These are phyloP conservation scores for Rhamnella rubrinervis DNA, from an alignment of 331 rosid genomes.

Conservation along the genomic window DNA sequence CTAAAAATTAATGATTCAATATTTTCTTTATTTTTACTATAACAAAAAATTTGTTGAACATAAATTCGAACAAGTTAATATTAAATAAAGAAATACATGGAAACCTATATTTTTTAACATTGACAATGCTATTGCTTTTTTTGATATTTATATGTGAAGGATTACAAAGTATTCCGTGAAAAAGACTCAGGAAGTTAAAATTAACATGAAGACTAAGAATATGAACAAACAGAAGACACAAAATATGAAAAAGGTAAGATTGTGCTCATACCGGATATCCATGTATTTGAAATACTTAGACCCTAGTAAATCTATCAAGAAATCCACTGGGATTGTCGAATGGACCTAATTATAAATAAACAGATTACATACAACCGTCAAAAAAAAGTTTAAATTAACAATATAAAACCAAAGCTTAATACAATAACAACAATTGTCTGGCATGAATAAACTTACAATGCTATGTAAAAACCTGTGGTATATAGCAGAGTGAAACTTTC, in stretches of 20 bases:
- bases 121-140: too few species aligned
- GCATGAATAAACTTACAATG: slow-evolving; percentile 49
- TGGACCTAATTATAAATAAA: slow-evolving; percentile 43
- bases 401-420: neutral
- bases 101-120: too few species aligned
- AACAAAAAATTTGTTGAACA: too few species aligned
- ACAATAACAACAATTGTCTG: neutral
- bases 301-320: slow-evolving; percentile 56
- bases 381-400: neutral
- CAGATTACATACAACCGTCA: neutral
- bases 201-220: too few species aligned
- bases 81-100: too few species aligned
- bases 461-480: slow-evolving; percentile 60
- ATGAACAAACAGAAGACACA: too few species aligned
- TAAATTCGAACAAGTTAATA: too few species aligned
- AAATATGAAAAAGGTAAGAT: neutral
- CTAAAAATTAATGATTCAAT: neutral
- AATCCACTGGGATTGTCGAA: slow-evolving; percentile 24
- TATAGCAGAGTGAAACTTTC: slow-evolving; percentile 70
- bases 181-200: too few species aligned
- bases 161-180: too few species aligned
- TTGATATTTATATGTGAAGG: too few species aligned
- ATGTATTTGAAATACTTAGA: slow-evolving; percentile 72
- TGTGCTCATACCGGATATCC: slow-evolving; percentile 68
- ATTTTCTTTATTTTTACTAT: neutral